Evolutionary conservation across 805 yeast genomes (phyloP), one percentile per base, ranked within the genome.

Genomic region (Candida awuae): DNA sequence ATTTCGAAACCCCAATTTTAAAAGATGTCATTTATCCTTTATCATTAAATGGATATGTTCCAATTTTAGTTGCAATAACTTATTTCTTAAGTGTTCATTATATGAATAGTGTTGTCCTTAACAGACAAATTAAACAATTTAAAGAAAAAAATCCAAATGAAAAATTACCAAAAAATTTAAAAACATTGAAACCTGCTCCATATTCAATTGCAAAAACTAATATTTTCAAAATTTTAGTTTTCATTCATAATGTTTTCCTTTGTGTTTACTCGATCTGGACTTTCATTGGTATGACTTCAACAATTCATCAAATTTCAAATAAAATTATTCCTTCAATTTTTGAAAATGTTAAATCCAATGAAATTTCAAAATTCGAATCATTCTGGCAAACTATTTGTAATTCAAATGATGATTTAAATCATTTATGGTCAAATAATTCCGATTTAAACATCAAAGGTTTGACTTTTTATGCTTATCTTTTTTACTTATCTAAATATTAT

Each of bases 221-320:
- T 3, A 29, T 56, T 12, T 80, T 80, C 67, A 73, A 71, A 53
- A 34, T 59, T 23, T 67, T 78, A 37, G 84, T 80, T 20, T 55
- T 79, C 13, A 47, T 74, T 29, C 87, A 80, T 59, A 80, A 80
- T 53, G 47, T 76, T 17, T 67, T 71, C 32, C 68, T 80, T 27
- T 79, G 85, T 54, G 61, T 62, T n/a, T 80, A 78, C 59, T 78
- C 84, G 3, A 68, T 70, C 22, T 79, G 84, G 84, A 78, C 86
- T 8, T 78, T 78, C 45, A 34, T 74, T 17, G 84, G 84, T n/a
- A 77, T 80, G 78, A 56, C 70, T 20, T 51, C 61, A 15, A 65
- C 80, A 9, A 71, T 80, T 50, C 18, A 30, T 19, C 42, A 47
- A 16, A 17, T 47, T 13, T 56, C 68, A 4, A 54, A 54, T 29